phyloP scores from a whole-genome alignment of 306 rosid genomes.

The Cajanus cajan region DNA sequence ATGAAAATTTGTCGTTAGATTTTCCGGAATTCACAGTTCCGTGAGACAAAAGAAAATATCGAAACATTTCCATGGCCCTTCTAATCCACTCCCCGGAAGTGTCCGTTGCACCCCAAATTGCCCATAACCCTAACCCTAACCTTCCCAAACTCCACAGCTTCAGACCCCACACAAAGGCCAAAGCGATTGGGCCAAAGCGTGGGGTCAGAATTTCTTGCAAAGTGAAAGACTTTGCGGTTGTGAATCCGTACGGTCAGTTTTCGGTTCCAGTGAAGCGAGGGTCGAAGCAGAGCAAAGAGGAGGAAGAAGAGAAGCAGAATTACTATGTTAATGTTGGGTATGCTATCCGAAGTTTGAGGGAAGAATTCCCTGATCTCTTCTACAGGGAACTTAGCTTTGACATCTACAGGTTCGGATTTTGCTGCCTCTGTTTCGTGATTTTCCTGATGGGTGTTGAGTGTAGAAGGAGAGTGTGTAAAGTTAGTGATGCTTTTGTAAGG shows the following conservation, averaged over 20 bases:
- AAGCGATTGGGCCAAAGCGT: constrained; percentile 35
- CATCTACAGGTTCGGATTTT: constrained; percentile 57
- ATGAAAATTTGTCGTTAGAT: neutral
- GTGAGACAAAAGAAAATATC: neutral
- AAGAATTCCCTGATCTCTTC: constrained; percentile 75
- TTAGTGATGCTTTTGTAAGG: neutral
- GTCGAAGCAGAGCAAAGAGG: constrained; percentile 66
- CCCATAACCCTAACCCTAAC: constrained; percentile 38
- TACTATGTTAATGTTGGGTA: constrained; percentile 78
- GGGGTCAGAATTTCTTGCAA: constrained; percentile 33
- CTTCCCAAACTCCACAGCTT: constrained; percentile 34
- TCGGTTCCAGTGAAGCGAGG: constrained; percentile 63
- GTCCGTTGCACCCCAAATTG: constrained; percentile 27
- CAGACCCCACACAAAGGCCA: constrained; percentile 31
- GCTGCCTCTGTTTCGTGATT: neutral
- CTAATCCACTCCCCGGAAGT: constrained; percentile 51
- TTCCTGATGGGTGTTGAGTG: neutral
- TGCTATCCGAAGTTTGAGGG: constrained; percentile 77
- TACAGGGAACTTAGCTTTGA: constrained; percentile 67
- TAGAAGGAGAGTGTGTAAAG: neutral
- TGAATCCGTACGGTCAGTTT: constrained; percentile 55
- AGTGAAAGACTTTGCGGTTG: constrained; percentile 35
- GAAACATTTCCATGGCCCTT: constrained; percentile 50
- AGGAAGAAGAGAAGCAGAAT: constrained; percentile 71
- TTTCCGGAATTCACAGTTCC: constrained; percentile 15